Conservation (phyloP, 345 rosid genomes). For the Euphorbia pulcherrima region DNA sequence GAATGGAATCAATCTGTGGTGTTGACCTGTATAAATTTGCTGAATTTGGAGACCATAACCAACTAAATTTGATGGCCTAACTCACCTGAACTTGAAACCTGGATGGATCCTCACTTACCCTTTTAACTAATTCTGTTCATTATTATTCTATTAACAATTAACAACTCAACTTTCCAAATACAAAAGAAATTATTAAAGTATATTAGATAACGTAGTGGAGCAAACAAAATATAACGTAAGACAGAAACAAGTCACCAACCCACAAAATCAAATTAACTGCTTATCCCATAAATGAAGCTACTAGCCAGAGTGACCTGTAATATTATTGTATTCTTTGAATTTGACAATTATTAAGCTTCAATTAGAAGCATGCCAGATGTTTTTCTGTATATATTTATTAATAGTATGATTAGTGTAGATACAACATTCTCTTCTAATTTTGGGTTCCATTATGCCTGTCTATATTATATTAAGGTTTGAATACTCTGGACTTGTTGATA, state of each 20-base stretch:
- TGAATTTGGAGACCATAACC: not conserved
- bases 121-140: not conserved
- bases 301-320: constrained; percentile 13
- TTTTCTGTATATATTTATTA: not conserved
- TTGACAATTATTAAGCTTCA: constrained; percentile 21
- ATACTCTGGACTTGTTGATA: too few species aligned
- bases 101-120: not conserved
- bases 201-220: not conserved
- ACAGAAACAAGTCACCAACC: constrained; percentile 27
- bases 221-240: constrained; percentile 22
- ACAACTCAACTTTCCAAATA: not conserved
- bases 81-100: not conserved
- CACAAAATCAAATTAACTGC: constrained; percentile 15
- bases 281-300: constrained; percentile 20
- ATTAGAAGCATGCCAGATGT: constrained; percentile 20
- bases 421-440: constrained; percentile 29
- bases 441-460: constrained; percentile 26
- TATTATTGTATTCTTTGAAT: not conserved
- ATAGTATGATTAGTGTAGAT: not conserved
- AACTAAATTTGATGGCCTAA: not conserved
- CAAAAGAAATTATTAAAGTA: not conserved
- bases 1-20: not conserved
- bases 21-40: not conserved
- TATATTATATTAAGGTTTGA: constrained; percentile 23
- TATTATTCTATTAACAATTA: not conserved